Base-by-base conservation (phyloP, 2,329 filamentous ascomycete genomes). In the Colletotrichum musae region DNA sequence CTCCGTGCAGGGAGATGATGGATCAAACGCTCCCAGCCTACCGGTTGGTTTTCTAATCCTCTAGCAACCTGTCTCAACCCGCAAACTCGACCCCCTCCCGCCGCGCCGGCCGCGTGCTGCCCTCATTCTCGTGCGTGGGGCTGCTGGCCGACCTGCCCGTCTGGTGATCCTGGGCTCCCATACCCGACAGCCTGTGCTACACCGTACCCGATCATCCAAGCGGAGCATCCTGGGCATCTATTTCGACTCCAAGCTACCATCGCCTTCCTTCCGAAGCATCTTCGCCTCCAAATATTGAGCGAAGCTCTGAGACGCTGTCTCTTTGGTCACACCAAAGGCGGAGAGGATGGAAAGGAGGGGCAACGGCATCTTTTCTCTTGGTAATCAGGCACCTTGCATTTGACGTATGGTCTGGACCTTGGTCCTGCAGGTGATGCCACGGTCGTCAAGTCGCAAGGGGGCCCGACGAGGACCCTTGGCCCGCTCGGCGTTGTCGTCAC, bases 41-140 rank as follows among this genome's bases (percentile, higher is more conserved):
- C 5, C 13, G 13, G 39, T 47, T 24, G 21, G 16, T 4, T 4
- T 32, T 1, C 28, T 32, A 32, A 4, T 9, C 56, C 9, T 18
- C 18, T 41, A 28, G 18, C 39, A 5, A 18, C 18, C 4, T 61
- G 58, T 61, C 58, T 45, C 48, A 43, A 45, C 21, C 59, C 43
- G 50, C 24, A 21, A 1, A 2, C 32, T 36, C 32, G 1, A 36
- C 9, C 32, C 32, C 32, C 32, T n/a, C 18, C 58, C 36, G 47
- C 58, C 48, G 58, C 47, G 21, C n/a, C 59, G 59, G 50, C 50
- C 66, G 50, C 62, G 56, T 69, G 66, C 50, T 45, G 51, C 15
- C 24, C 41, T 10, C 26, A 68, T 57, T 57, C 62, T 28, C 62
- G 50, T 69, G 47, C 18, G 10, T 24, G 54, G 66, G n/a, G 47